Percentiles rank a stretch among this genome's conserved stretches.
These are phyloP conservation scores for Rhytidhysteron rufulum DNA, from an alignment of 2,329 filamentous ascomycete species.

Conservation along the genomic window DNA sequence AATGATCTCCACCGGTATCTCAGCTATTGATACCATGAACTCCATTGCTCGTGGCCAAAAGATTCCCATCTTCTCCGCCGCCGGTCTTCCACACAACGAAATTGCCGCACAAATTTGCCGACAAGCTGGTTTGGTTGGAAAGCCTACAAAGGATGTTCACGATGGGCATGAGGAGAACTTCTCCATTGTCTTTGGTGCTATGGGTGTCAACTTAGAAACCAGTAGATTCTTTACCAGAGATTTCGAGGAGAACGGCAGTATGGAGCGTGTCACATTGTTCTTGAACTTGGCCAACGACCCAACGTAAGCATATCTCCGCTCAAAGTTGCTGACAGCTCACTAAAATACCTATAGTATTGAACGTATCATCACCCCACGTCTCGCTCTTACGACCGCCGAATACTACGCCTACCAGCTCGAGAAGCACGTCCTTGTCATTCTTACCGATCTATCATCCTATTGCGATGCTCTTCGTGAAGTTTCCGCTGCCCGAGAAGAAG, in stretches of 20 bases:
- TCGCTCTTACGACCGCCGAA: slow-evolving; percentile 95
- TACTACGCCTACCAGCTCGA: slow-evolving; percentile 99
- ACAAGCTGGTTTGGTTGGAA: slow-evolving; percentile 89
- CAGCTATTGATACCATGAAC: slow-evolving; percentile 95
- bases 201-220: slow-evolving; percentile 99
- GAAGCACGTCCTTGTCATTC: slow-evolving; percentile 98
- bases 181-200: slow-evolving; percentile 98
- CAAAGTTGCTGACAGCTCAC: slow-evolving; percentile 6
- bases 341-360: slow-evolving; percentile 66
- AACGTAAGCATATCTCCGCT: slow-evolving; percentile 64
- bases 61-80: slow-evolving; percentile 98
- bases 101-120: slow-evolving; percentile 98
- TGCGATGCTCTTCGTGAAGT: slow-evolving; percentile 99
- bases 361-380: slow-evolving; percentile 98
- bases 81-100: slow-evolving; percentile 98
- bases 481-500: slow-evolving; percentile 95
- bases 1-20: slow-evolving; percentile 99
- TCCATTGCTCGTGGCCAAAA: slow-evolving; percentile 95
- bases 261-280: slow-evolving; percentile 97
- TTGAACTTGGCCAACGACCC: slow-evolving; percentile 98
- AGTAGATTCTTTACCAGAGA: slow-evolving; percentile 97
- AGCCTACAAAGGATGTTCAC: slow-evolving; percentile 90
- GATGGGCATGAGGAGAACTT: slow-evolving; percentile 99
- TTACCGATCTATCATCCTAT: slow-evolving; percentile 96
- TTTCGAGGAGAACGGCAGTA: slow-evolving; percentile 97